Evolutionary conservation across 2,329 filamentous ascomycete species (phyloP), one percentile per base, ranked within the genome.

Genomic region (Apiospora saccharicola): DNA sequence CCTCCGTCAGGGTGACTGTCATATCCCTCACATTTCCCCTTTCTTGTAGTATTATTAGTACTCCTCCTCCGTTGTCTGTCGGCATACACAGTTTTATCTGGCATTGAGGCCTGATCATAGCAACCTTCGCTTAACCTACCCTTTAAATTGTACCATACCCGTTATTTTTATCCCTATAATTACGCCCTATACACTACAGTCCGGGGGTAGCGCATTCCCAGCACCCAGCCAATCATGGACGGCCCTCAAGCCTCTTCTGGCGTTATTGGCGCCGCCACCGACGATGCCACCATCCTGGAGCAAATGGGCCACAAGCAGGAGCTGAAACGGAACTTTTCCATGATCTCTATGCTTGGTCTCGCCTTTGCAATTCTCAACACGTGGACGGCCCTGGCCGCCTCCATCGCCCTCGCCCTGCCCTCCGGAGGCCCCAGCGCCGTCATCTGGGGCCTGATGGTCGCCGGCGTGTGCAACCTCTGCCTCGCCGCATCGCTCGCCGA

Each of bases 391-490:
- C 81, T 87, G 67, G 83, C 85, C 10, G 84, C 85, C 3, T 86
- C 85, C 14, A 83, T 87, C 71, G 81, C 80, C 19, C 79, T 87
- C 14, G 85, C 85, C 26, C 84, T 95, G 44, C 91, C 93, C 0
- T 92, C 90, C 19, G 93, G 93, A 57, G 93, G 93, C 0, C 88
- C 91, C 26, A 90, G 88, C 10, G 88, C 91, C 72, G 91, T 95
- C 53, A 87, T 95, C 72, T 95, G 93, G 93, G 93, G 93, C 3
- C 81, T 92, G 41, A 78, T 89, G 4, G 86, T 88, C 13, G 89
- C 89, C 24, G 90, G 91, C 69, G 76, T 93, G 67, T 94, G 92
- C 83, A 94, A 94, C 76, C 78, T 94, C 13, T 92, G 90, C 76
- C 86, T 94, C 49, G 90, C 92, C 7, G 87, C 90, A 12, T 92